phyloP scores from a whole-genome alignment of 129 eudicot genomes.

The Mikania micrantha region DNA sequence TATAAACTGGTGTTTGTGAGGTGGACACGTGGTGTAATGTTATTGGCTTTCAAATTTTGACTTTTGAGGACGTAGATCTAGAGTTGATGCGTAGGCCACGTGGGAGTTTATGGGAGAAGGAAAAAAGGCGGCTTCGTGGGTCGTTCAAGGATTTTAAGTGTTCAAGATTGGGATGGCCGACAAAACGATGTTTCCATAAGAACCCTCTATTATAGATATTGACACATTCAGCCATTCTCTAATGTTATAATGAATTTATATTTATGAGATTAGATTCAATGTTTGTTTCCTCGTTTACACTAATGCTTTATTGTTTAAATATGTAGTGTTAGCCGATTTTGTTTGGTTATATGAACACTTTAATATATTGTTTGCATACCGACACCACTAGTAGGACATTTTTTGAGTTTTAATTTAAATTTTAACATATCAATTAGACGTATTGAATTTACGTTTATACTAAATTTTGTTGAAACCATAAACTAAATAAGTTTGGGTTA shows the following conservation, averaged over 20 bases:
- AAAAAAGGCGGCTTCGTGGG: constrained; percentile 37
- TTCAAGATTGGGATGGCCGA: constrained; percentile 6
- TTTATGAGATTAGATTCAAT: neutral
- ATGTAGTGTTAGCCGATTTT: neutral
- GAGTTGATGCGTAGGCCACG: constrained; percentile 26
- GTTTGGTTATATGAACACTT: neutral
- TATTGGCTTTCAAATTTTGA: neutral
- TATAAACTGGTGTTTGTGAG: constrained; percentile 13
- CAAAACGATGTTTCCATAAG: neutral
- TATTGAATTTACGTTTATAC: too few species aligned
- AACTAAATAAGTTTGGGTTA: too few species aligned
- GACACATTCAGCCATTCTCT: neutral
- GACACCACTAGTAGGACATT: too few species aligned
- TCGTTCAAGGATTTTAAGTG: constrained; percentile 9
- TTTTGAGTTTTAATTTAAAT: too few species aligned
- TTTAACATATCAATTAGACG: too few species aligned
- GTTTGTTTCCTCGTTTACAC: neutral
- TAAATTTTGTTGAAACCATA: too few species aligned
- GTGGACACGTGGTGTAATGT: constrained; percentile 33
- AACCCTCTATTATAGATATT: neutral
- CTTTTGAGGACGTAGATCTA: constrained; percentile 17
- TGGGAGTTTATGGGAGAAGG: constrained; percentile 29
- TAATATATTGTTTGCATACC: too few species aligned
- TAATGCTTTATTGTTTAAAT: neutral
- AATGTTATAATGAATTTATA: neutral